A percentile compares a stretch with the other conserved stretches of the same genome.
Conservation (phyloP, 176 grass and related monocot species). For the Themeda triandra region DNA sequence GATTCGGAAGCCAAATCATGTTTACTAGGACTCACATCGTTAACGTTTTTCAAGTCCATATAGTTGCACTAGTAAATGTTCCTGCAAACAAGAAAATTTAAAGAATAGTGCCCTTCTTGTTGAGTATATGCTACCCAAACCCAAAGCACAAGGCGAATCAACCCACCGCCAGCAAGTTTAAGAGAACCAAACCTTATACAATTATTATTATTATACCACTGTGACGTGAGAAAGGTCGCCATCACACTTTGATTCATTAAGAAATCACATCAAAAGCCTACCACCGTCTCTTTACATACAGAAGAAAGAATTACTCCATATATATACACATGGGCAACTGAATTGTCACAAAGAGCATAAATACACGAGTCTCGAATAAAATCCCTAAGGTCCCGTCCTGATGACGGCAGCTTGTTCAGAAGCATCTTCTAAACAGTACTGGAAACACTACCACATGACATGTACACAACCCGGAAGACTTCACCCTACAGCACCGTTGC, state of each 20-base stretch:
- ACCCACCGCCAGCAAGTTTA: background rate
- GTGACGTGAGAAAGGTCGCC: background rate
- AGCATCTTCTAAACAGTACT: slow-evolving; percentile 16
- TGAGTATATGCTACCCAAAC: background rate
- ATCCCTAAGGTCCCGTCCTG: background rate
- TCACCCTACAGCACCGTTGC: slow-evolving; percentile 2
- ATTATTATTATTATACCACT: background rate
- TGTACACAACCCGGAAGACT: slow-evolving; percentile 38
- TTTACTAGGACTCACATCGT: no score
- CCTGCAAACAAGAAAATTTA: background rate
- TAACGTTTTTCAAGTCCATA: no score
- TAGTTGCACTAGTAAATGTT: no score
- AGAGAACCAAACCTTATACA: background rate
- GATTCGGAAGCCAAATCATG: background rate
- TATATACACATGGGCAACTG: slow-evolving; percentile 21
- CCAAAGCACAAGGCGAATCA: background rate
- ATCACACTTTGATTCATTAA: background rate
- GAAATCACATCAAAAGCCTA: background rate
- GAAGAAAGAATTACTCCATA: background rate
- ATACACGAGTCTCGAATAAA: slow-evolving; percentile 13
- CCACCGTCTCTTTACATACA: background rate
- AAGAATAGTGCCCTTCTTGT: background rate
- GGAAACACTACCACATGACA: slow-evolving; percentile 22
- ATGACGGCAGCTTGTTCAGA: slow-evolving; percentile 5
- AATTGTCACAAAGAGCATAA: background rate